A percentile compares a stretch with the other conserved stretches of the same genome.
These are phyloP conservation scores for Candida silvicultrix DNA, from an alignment of 805 yeast species.

Conservation along the genomic window DNA sequence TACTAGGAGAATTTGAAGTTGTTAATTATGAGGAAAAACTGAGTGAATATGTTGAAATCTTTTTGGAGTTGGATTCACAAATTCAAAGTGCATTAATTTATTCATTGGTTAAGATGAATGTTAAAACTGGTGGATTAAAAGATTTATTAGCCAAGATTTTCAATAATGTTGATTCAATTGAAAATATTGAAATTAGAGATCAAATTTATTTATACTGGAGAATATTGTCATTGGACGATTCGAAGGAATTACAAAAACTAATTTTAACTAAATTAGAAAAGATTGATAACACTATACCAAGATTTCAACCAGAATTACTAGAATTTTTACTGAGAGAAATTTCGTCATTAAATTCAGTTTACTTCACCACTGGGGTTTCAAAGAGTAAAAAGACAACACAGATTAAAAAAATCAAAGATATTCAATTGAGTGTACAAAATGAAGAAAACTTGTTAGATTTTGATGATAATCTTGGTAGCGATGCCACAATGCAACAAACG, in stretches of 20 bases:
- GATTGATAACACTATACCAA: constrained; percentile 64
- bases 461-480: constrained; percentile 51
- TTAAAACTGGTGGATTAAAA: constrained; percentile 31
- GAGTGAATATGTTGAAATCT: constrained; percentile 39
- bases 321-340: constrained; percentile 68
- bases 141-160: constrained; percentile 51
- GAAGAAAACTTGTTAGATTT: constrained; percentile 87
- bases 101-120: constrained; percentile 52
- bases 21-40: constrained; percentile 44
- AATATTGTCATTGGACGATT: constrained; percentile 44
- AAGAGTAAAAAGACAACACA: constrained; percentile 29
- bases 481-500: not conserved
- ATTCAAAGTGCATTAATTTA: constrained; percentile 58
- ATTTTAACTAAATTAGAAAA: constrained; percentile 62
- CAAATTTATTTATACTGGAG: constrained; percentile 80
- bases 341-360: constrained; percentile 82
- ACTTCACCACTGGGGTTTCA: constrained; percentile 67
- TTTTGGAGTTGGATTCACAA: constrained; percentile 50
- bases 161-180: constrained; percentile 60
- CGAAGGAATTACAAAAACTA: constrained; percentile 35
- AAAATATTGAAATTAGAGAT: constrained; percentile 74
- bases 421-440: constrained; percentile 67
- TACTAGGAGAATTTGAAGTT: constrained; percentile 66
- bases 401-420: constrained; percentile 65
- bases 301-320: constrained; percentile 62